phyloP scores from a whole-genome alignment of 495 filamentous ascomycete genomes.

The Talaromyces borbonicus region DNA sequence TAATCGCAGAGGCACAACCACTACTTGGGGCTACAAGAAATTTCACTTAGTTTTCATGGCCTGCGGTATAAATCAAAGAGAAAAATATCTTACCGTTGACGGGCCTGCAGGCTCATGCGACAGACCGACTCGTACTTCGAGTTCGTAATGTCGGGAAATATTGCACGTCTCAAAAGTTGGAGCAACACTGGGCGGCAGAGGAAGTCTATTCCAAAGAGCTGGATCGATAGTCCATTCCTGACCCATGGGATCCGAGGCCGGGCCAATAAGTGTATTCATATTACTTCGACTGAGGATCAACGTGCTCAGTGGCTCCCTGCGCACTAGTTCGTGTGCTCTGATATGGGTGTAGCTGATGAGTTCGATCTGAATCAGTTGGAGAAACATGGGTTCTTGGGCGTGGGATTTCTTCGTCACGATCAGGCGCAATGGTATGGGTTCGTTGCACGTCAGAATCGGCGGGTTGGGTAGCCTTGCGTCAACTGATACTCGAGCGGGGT shows the following conservation, averaged over 20 bases:
- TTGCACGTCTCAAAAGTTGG: constrained; percentile 88
- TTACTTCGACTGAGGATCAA: constrained; percentile 57
- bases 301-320: constrained; percentile 58
- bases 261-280: constrained; percentile 52
- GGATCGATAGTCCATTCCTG: constrained; percentile 59
- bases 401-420: constrained; percentile 65
- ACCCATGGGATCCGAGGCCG: constrained; percentile 46
- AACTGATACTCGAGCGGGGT: constrained; percentile 44
- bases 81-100: constrained; percentile 44
- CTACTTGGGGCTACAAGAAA: constrained; percentile 51
- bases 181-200: constrained; percentile 73
- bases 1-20: constrained; percentile 67
- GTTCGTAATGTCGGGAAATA: constrained; percentile 65
- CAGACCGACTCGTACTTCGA: constrained; percentile 73
- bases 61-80: constrained; percentile 5
- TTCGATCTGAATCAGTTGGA: constrained; percentile 73
- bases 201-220: constrained; percentile 54
- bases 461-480: constrained; percentile 83
- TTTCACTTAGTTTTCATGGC: constrained; percentile 12
- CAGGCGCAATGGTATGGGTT: constrained; percentile 71
- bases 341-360: constrained; percentile 72
- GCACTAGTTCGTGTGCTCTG: constrained; percentile 57
- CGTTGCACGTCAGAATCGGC: constrained; percentile 79
- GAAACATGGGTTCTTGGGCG: constrained; percentile 49
- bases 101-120: constrained; percentile 42